Evolutionary conservation across 495 filamentous ascomycete species (phyloP).

Genomic region (Terfezia claveryi): DNA sequence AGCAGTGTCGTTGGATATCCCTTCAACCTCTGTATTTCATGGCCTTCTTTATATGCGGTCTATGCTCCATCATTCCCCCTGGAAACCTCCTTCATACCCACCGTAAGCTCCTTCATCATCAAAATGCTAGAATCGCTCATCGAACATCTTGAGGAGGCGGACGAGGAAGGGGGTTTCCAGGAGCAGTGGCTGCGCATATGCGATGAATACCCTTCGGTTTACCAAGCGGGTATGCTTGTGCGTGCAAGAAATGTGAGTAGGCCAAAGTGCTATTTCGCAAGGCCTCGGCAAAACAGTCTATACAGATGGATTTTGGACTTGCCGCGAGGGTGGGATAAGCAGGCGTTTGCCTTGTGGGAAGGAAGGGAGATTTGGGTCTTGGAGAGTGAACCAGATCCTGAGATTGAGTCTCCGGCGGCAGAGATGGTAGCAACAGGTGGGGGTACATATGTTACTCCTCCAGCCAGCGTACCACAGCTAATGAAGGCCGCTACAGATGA

Average conservation of each 20-base stretch:
- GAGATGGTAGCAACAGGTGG: not conserved
- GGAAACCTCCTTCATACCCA: not conserved
- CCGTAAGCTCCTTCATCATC: not conserved
- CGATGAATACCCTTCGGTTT: not conserved
- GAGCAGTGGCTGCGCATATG: not conserved
- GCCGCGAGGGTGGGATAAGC: not conserved
- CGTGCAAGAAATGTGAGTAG: not conserved
- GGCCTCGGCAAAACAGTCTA: not conserved
- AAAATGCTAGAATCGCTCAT: not conserved
- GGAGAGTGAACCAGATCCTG: not conserved
- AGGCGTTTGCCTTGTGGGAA: not conserved
- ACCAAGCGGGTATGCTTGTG: not conserved
- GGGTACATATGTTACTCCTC: not conserved
- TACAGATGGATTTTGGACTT: not conserved
- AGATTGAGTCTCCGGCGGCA: not conserved
- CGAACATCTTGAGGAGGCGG: not conserved
- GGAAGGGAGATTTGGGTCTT: not conserved
- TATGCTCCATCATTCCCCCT: not conserved
- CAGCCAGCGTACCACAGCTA: not conserved
- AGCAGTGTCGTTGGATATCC: not conserved
- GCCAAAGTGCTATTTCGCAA: not conserved
- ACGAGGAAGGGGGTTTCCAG: not conserved
- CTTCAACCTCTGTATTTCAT: not conserved
- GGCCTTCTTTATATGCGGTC: not conserved
- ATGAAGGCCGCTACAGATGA: not conserved